Percentiles rank a stretch among this genome's conserved stretches.
phyloP scores from a whole-genome alignment of 163 green algal species.

The Chlamydomonas reinhardtii region DNA sequence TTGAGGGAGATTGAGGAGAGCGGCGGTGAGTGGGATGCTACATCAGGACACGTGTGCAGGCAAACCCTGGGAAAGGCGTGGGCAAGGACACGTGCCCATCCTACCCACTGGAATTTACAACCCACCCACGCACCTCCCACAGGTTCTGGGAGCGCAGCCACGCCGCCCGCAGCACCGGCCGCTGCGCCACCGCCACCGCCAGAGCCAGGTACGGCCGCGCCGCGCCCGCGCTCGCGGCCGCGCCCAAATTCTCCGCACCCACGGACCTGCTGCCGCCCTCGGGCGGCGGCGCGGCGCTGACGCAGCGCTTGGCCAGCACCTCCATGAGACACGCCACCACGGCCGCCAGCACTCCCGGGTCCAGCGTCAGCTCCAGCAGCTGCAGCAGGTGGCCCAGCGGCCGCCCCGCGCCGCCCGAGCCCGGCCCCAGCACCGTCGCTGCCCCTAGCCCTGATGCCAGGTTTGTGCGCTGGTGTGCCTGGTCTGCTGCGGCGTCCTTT shows the following conservation, averaged over 20 bases:
- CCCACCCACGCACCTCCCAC: constrained; percentile 49
- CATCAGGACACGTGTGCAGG: too few species aligned
- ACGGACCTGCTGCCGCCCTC: constrained; percentile 18
- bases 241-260: too few species aligned
- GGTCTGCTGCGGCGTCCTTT: too few species aligned
- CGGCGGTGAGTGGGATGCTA: too few species aligned
- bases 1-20: too few species aligned
- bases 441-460: too few species aligned
- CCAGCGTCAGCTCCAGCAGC: constrained; percentile 60
- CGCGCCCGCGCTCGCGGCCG: too few species aligned
- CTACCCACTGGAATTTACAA: too few species aligned
- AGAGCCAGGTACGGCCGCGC: constrained; percentile 67
- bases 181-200: constrained; percentile 50
- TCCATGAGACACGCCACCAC: constrained; percentile 53
- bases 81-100: too few species aligned
- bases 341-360: constrained; percentile 55
- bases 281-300: constrained; percentile 44
- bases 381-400: constrained; percentile 49
- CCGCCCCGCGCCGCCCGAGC: background rate
- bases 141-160: constrained; percentile 69
- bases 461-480: too few species aligned
- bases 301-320: constrained; percentile 55
- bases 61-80: too few species aligned
- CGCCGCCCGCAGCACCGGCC: background rate
- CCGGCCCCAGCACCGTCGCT: background rate